Evolutionary conservation across 2,329 filamentous ascomycete genomes (phyloP).

Genomic region (Aspergillus sp.): DNA sequence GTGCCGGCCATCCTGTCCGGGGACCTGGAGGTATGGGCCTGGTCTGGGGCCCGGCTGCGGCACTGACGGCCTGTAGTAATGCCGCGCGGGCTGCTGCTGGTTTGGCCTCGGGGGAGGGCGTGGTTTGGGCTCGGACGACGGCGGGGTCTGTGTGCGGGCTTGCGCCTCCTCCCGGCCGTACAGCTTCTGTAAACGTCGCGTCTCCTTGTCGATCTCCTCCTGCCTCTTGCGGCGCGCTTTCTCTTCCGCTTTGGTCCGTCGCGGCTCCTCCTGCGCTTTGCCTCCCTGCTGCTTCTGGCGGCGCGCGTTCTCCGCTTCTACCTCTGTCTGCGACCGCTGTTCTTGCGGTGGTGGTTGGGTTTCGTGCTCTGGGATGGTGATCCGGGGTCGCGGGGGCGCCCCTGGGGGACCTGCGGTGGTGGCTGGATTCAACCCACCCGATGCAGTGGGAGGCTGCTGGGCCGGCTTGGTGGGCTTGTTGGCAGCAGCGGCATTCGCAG

Average conservation of each 20-base stretch:
- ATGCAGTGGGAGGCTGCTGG: not conserved
- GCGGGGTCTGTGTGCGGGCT: slow-evolving; percentile 12
- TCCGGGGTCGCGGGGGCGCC: not conserved
- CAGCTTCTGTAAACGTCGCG: slow-evolving; percentile 55
- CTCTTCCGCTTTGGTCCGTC: too few relatives aligned
- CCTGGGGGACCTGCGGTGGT: not conserved
- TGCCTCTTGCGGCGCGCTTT: slow-evolving; percentile 36
- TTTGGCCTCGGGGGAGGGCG: slow-evolving; percentile 8
- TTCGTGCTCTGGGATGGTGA: not conserved
- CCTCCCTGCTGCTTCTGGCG: too few relatives aligned
- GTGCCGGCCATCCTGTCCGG: slow-evolving; percentile 7
- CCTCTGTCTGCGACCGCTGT: slow-evolving; percentile 44
- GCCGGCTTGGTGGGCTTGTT: not conserved
- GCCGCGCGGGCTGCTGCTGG: slow-evolving; percentile 13
- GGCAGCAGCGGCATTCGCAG: not conserved
- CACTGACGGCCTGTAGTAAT: slow-evolving; percentile 9
- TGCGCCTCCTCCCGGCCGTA: slow-evolving; percentile 42
- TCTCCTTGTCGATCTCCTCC: slow-evolving; percentile 63
- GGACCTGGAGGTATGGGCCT: slow-evolving; percentile 12
- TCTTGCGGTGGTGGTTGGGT: slow-evolving; percentile 2
- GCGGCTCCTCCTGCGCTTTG: too few relatives aligned
- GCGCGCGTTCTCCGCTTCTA: slow-evolving; percentile 44
- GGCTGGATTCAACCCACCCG: not conserved
- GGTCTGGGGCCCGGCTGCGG: slow-evolving; percentile 2
- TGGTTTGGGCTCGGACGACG: slow-evolving; percentile 6